These are phyloP conservation scores for Cryptococcus sp. DNA, from an alignment of 1,284 basidiomycete genomes.

Conservation along the genomic window DNA sequence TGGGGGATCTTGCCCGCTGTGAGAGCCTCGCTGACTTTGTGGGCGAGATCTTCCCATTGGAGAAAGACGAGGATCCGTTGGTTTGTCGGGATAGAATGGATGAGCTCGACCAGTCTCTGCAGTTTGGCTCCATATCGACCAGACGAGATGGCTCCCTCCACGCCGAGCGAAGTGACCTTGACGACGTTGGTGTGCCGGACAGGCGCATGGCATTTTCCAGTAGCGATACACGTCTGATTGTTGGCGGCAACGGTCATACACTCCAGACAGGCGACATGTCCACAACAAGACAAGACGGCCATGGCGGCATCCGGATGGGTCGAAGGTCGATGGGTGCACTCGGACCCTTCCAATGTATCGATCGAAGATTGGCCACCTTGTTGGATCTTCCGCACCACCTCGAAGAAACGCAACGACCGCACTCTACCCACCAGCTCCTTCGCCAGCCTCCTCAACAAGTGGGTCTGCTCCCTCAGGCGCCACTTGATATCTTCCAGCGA, in stretches of 20 bases:
- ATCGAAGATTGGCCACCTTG: constrained; percentile 57
- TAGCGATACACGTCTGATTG: constrained; percentile 73
- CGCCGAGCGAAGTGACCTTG: constrained; percentile 70
- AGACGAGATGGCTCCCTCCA: constrained; percentile 70
- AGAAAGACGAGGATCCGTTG: constrained; percentile 87
- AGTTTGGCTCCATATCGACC: constrained; percentile 85
- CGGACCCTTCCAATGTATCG: constrained; percentile 23
- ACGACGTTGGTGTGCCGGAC: constrained; percentile 74
- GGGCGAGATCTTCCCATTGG: constrained; percentile 87
- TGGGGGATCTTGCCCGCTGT: constrained; percentile 64
- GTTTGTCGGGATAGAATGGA: constrained; percentile 68
- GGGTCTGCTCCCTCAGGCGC: constrained; percentile 79
- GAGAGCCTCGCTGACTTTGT: constrained; percentile 81
- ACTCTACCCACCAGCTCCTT: constrained; percentile 85
- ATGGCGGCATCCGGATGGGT: constrained; percentile 58
- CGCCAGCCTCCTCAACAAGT: constrained; percentile 70
- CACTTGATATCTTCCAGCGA: constrained; percentile 57
- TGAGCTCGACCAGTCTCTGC: constrained; percentile 72
- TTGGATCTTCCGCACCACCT: constrained; percentile 79
- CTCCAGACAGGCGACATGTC: constrained; percentile 71
- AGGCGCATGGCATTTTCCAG: constrained; percentile 62
- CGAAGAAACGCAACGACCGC: constrained; percentile 83
- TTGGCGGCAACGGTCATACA: constrained; percentile 69
- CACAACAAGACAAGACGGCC: constrained; percentile 81
- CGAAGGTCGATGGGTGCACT: constrained; percentile 47